These are phyloP conservation scores for Goffeauzyma gilvescens DNA, from an alignment of 768 basidiomycete species.

Conservation along the genomic window DNA sequence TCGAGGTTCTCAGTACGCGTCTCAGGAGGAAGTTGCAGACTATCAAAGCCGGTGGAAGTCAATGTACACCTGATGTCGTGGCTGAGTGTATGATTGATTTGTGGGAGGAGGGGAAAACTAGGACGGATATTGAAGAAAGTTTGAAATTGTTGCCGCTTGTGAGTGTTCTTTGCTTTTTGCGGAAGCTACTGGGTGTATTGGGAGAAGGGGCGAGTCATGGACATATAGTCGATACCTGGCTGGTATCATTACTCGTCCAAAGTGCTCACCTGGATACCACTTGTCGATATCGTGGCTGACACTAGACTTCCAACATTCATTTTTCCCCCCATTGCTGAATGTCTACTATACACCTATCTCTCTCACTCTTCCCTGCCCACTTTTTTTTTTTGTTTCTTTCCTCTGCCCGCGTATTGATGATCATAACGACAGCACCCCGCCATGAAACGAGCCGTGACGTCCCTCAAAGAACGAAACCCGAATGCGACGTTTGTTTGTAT, in stretches of 20 bases:
- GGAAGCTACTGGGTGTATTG: too few relatives aligned
- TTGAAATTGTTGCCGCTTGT: slow-evolving; percentile 75
- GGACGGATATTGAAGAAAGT: slow-evolving; percentile 55
- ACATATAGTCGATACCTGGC: too few relatives aligned
- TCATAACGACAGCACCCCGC: slow-evolving; percentile 60
- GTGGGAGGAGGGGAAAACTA: slow-evolving; percentile 48
- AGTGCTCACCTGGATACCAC: too few relatives aligned
- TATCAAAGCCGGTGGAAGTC: slow-evolving; percentile 40
- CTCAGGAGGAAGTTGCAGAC: slow-evolving; percentile 64
- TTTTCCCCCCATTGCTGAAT: too few relatives aligned
- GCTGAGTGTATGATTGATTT: slow-evolving; percentile 49
- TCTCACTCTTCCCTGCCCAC: not conserved
- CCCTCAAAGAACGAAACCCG: slow-evolving; percentile 49
- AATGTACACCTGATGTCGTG: slow-evolving; percentile 88
- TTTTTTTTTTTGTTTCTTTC: not conserved
- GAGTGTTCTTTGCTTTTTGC: too few relatives aligned
- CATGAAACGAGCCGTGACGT: slow-evolving; percentile 73
- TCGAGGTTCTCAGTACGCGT: slow-evolving; percentile 55
- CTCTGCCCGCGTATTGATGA: not conserved
- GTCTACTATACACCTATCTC: too few relatives aligned
- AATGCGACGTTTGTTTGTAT: slow-evolving; percentile 67
- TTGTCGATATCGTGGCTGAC: too few relatives aligned
- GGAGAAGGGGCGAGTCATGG: too few relatives aligned
- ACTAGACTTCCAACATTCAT: not conserved
- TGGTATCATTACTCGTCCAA: too few relatives aligned